Evolutionary conservation across 208 protist genomes (phyloP), one percentile per base, ranked within the genome.

Genomic region (Trypanosoma mega): DNA sequence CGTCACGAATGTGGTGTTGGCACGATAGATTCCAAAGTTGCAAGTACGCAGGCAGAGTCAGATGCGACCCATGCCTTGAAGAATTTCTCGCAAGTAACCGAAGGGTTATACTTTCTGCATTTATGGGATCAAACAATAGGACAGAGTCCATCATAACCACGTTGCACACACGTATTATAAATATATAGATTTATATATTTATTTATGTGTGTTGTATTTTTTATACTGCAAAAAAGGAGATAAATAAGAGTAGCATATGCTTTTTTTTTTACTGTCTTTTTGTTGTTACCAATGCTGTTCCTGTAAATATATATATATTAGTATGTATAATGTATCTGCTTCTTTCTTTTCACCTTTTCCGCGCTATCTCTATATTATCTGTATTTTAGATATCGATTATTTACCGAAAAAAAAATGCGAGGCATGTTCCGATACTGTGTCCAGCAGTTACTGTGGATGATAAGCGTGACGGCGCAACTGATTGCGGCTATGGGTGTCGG

Each of bases 401-500:
- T 29, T 47, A 29, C 39, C 46, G 27, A 20, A 48, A 62, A 60
- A 53, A 52, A 37, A 61, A 57, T n/a, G n/a, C n/a, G n/a, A n/a
- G n/a, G n/a, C n/a, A 80, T 77, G 52, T 39, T 87, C 41, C 31
- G 68, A 24, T 81, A 89, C 69, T 70, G 77, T 29, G 49, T 80
- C 36, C 44, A 79, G 48, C 82, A 93, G 68, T 55, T 79, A 41
- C 54, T 88, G 48, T 93, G 87, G 87, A 54, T 89, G 59, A 52
- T 79, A 2, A 70, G 56, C 11, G 58, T 69, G 7, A 62, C 55
- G 3, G 59, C 68, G 12, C 73, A 84, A 56, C 87, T 93, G 20
- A 64, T 91, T 24, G 70, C 71, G 2, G 64, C 79, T n/a, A 91
- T 94, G 83, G 87, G 87, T 18, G 36, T 87, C n/a, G 87, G 87